Base-by-base conservation (phyloP, 768 basidiomycete species). In the Amanita jacksonii region DNA sequence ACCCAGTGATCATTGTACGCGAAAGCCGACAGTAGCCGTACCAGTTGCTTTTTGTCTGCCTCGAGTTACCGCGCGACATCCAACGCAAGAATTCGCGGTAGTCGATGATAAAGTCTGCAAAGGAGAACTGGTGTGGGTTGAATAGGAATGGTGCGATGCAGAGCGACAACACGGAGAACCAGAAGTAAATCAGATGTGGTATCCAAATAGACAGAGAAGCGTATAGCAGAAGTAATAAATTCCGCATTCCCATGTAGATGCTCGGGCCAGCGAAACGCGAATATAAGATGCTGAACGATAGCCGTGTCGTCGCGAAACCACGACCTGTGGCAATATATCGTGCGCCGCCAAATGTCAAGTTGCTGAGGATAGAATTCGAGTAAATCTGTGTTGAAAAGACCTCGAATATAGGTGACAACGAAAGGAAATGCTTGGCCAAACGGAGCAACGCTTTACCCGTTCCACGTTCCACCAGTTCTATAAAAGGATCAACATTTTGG, bases 121-220 rank as follows among this genome's bases (percentile, higher is more conserved):
- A 89, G 8, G 90, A 89, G 76, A 98, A 99, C 63, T 98, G 96
- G 64, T 99, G 94, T n/a, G 96, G 96, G 66, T 99, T 99, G 79
- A 99, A 99, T 48, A 99, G 51, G 80, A 98, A 99, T 0, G 96
- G 96, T 27, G 96, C 91, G 53, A 98, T 76, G 64, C 90, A 94
- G 15, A 99, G 78, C 8, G 93, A 92, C 47, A 93, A 62, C 46
- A 97, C 90, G 12, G 96, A 94, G 61, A 90, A 76, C 94, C 94
- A 98, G 79, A 98, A 99, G 74, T 98, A 99, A 65, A 94, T 89
- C 54, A 98, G 70, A 64, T 90, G 85, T 4, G 89, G 88, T 46
- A 89, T 86, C 85, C 89, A 98, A 54, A 99, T 76, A 18, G 89
- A 68, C 69, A 98, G 72, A 35, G 92, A 89, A 53, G 83, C 80